A percentile compares a stretch with the other conserved stretches of the same genome.
Conservation (phyloP, 495 filamentous ascomycete genomes). For the Penicillium chermesinum region DNA sequence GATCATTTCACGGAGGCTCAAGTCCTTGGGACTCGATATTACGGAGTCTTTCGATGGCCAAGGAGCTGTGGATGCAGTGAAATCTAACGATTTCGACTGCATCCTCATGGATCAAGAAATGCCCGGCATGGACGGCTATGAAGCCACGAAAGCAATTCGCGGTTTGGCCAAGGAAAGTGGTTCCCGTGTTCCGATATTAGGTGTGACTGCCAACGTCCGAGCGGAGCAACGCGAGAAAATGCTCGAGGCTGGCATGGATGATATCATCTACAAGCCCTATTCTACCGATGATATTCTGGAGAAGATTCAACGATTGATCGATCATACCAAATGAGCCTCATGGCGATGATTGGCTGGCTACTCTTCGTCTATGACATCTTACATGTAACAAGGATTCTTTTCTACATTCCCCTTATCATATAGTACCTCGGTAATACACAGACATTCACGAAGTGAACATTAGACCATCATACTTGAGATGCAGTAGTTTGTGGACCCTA, state of each 20-base stretch:
- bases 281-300: conserved; percentile 63
- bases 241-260: conserved; percentile 68
- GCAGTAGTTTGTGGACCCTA: no score
- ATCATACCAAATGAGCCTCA: no score
- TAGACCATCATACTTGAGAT: no score
- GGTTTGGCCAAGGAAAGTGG: conserved; percentile 48
- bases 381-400: no score
- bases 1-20: conserved; percentile 60
- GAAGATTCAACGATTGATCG: conserved; percentile 44
- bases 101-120: conserved; percentile 83
- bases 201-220: conserved; percentile 71
- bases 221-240: conserved; percentile 62
- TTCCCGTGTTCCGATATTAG: conserved; percentile 64
- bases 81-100: conserved; percentile 40
- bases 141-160: conserved; percentile 62
- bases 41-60: conserved; percentile 68
- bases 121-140: conserved; percentile 77
- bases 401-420: no score
- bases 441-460: no score
- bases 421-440: no score
- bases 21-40: conserved; percentile 57
- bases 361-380: no score
- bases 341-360: no score
- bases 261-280: conserved; percentile 78
- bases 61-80: conserved; percentile 58